These are phyloP conservation scores for Pisolithus thermaeus DNA, from an alignment of 1,284 basidiomycete genomes.

Conservation along the genomic window DNA sequence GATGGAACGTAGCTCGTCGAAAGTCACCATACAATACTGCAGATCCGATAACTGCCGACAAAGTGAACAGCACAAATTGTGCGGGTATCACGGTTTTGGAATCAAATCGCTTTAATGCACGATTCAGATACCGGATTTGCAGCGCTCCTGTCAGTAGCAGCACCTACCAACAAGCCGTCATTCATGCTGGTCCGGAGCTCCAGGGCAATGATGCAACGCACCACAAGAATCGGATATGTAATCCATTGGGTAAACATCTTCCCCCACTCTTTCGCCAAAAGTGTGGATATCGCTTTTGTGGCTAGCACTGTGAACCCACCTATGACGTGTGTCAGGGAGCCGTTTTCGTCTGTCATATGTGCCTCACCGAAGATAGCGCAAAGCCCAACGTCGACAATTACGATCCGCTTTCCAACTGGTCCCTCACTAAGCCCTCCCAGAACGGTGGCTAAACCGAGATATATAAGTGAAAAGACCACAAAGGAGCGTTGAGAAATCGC, in stretches of 20 bases:
- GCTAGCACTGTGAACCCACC: slow-evolving; percentile 93
- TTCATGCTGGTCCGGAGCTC: slow-evolving; percentile 11
- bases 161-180: slow-evolving; percentile 40
- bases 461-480: slow-evolving; percentile 66
- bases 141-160: slow-evolving; percentile 77
- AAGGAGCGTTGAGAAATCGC: slow-evolving; percentile 73
- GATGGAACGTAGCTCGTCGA: slow-evolving; percentile 70
- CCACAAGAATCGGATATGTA: slow-evolving; percentile 69
- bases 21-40: slow-evolving; percentile 95
- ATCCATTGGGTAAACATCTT: slow-evolving; percentile 73
- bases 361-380: slow-evolving; percentile 79
- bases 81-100: slow-evolving; percentile 82
- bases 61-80: slow-evolving; percentile 88
- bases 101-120: slow-evolving; percentile 85
- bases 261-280: slow-evolving; percentile 74
- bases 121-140: slow-evolving; percentile 90
- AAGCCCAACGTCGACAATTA: slow-evolving; percentile 84
- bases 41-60: slow-evolving; percentile 87
- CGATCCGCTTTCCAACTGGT: slow-evolving; percentile 56
- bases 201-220: slow-evolving; percentile 27
- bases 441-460: slow-evolving; percentile 48
- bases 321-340: slow-evolving; percentile 21
- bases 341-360: not conserved
- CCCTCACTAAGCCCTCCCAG: slow-evolving; percentile 61
- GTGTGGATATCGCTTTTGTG: slow-evolving; percentile 88